A percentile compares a stretch with the other conserved stretches of the same genome.
Evolutionary conservation across 345 rosid genomes (phyloP).

Genomic region (Draba incana): DNA sequence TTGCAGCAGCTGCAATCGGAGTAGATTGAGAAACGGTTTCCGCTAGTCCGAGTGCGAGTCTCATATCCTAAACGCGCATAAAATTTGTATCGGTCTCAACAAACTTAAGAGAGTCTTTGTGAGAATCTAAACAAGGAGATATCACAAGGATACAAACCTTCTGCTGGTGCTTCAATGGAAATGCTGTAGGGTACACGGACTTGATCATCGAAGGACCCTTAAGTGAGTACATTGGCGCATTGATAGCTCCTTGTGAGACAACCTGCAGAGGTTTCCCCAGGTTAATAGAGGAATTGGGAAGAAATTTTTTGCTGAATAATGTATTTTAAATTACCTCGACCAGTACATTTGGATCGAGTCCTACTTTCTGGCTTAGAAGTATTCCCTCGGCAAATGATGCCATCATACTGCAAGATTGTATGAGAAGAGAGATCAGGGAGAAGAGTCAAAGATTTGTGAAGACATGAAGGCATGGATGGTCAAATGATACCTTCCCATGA

Average conservation of each 20-base stretch:
- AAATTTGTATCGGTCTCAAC: not conserved
- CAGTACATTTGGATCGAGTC: slow-evolving; percentile 76
- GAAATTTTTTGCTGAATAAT: not conserved
- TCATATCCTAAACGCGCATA: slow-evolving; percentile 64
- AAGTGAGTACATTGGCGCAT: slow-evolving; percentile 82
- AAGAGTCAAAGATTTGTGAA: slow-evolving; percentile 14
- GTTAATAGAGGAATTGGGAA: not conserved
- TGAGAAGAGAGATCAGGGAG: slow-evolving; percentile 16
- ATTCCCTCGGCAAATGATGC: slow-evolving; percentile 90
- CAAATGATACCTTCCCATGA: slow-evolving; percentile 84
- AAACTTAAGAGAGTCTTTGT: slow-evolving; percentile 9
- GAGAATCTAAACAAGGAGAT: slow-evolving; percentile 23
- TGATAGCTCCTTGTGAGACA: slow-evolving; percentile 86
- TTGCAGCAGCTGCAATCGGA: slow-evolving; percentile 89
- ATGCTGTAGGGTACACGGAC: slow-evolving; percentile 78
- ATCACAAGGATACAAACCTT: slow-evolving; percentile 57
- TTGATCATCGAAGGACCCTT: slow-evolving; percentile 90
- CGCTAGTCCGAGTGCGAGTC: slow-evolving; percentile 88
- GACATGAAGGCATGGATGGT: slow-evolving; percentile 13
- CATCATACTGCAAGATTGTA: slow-evolving; percentile 77
- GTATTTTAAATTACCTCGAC: slow-evolving; percentile 61
- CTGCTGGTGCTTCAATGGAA: slow-evolving; percentile 94
- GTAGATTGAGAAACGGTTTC: slow-evolving; percentile 89
- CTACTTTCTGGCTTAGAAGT: slow-evolving; percentile 83
- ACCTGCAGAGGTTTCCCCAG: slow-evolving; percentile 52